Conservation (phyloP, 305 asterid species). For the Solanum chacoense region DNA sequence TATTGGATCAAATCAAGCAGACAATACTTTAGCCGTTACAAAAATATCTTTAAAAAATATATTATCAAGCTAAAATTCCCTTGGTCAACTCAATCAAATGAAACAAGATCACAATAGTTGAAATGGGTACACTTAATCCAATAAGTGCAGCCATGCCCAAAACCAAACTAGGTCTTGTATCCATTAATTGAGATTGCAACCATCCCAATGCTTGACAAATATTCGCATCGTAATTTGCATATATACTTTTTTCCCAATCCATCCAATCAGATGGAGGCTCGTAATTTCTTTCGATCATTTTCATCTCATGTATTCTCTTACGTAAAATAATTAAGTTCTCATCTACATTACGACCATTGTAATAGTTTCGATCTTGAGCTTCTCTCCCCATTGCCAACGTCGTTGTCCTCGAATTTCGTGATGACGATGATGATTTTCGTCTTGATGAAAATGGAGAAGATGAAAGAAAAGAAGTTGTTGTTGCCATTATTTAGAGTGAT, state of each 20-base stretch:
- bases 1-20: neutral
- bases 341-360: slow-evolving; percentile 15
- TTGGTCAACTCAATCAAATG: slow-evolving; percentile 12
- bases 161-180: slow-evolving; percentile 20
- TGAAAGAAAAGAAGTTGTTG: neutral
- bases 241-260: slow-evolving; percentile 31
- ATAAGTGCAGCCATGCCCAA: slow-evolving; percentile 17
- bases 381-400: slow-evolving; percentile 13
- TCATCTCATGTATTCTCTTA: slow-evolving; percentile 26
- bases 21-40: neutral
- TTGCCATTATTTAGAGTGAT: neutral
- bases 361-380: neutral
- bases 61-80: slow-evolving; percentile 1
- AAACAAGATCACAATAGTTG: slow-evolving; percentile 4
- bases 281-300: slow-evolving; percentile 21
- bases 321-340: slow-evolving; percentile 25
- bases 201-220: slow-evolving; percentile 25
- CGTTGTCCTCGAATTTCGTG: neutral
- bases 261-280: slow-evolving; percentile 28
- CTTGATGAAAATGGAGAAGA: neutral
- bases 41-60: neutral
- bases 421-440: neutral
- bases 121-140: slow-evolving; percentile 12
- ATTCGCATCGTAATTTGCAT: slow-evolving; percentile 8
- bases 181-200: slow-evolving; percentile 19